A percentile compares a stretch with the other conserved stretches of the same genome.
phyloP scores from a whole-genome alignment of 306 rosid species.

The Quillaja saponaria region DNA sequence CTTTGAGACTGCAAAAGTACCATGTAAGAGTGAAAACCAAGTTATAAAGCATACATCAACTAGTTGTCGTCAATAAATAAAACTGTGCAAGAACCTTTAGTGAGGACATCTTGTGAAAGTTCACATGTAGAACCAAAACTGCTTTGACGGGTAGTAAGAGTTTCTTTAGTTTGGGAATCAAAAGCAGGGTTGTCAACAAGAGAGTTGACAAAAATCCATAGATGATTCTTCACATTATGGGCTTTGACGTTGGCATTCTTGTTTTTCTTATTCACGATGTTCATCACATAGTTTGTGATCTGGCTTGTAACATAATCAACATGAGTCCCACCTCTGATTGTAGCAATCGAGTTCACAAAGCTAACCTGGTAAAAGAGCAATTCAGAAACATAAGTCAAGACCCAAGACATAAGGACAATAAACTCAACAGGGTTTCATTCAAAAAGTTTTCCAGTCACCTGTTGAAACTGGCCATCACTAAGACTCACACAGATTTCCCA shows the following conservation, averaged over 20 bases:
- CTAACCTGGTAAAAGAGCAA: conserved; percentile 63
- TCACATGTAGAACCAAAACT: conserved; percentile 92
- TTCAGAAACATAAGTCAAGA: conserved; percentile 5
- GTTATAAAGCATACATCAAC: not conserved
- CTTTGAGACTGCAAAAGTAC: conserved; percentile 58
- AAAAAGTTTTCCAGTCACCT: conserved; percentile 45
- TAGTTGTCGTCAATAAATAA: not conserved
- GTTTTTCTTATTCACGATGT: conserved; percentile 80
- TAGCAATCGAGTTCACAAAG: conserved; percentile 81
- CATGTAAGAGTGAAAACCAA: conserved; percentile 3
- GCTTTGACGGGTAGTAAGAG: conserved; percentile 73
- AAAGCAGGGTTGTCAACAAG: conserved; percentile 96
- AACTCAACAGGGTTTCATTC: conserved; percentile 9
- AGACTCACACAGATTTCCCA: conserved; percentile 88
- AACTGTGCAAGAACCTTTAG: conserved; percentile 55
- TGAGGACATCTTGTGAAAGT: conserved; percentile 68
- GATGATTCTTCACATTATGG: conserved; percentile 82
- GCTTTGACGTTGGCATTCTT: conserved; percentile 92
- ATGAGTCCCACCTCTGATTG: conserved; percentile 96
- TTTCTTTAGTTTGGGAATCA: conserved; percentile 96
- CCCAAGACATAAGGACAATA: not conserved
- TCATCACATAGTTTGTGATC: conserved; percentile 75
- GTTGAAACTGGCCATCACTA: conserved; percentile 95
- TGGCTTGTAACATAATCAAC: conserved; percentile 82
- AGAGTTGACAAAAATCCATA: conserved; percentile 94